Percentiles rank a stretch among this genome's conserved stretches.
These are phyloP conservation scores for Wickerhamiella occidentalis DNA, from an alignment of 805 yeast genomes.

Conservation along the genomic window DNA sequence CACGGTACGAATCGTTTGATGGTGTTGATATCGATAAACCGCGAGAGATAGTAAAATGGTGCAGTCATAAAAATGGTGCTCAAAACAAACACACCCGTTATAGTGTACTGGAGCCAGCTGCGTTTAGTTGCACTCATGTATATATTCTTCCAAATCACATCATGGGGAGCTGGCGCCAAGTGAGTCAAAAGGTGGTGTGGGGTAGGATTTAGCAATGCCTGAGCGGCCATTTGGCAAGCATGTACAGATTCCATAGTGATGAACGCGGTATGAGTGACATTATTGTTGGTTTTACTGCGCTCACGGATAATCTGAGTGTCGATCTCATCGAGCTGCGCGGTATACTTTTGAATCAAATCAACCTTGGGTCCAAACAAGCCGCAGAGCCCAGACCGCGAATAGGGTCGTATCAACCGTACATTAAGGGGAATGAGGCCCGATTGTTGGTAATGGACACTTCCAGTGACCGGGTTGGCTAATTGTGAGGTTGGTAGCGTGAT, in stretches of 20 bases:
- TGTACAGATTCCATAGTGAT: conserved; percentile 92
- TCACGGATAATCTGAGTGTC: conserved; percentile 61
- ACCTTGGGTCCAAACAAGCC: conserved; percentile 57
- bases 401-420: conserved; percentile 40
- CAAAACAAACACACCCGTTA: conserved; percentile 55
- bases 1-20: conserved; percentile 74
- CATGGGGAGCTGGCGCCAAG: conserved; percentile 93
- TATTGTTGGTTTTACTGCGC: conserved; percentile 47
- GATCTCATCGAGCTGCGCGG: conserved; percentile 51
- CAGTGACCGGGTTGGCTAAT: not conserved
- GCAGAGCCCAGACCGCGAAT: conserved; percentile 43
- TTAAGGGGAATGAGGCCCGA: not conserved
- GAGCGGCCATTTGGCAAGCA: conserved; percentile 93
- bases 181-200: conserved; percentile 70
- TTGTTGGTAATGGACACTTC: not conserved
- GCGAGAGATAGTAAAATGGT: conserved; percentile 78
- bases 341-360: conserved; percentile 71
- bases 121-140: conserved; percentile 70
- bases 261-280: conserved; percentile 84
- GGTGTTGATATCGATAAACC: conserved; percentile 65
- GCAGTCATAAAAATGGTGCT: conserved; percentile 61
- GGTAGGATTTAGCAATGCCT: conserved; percentile 83
- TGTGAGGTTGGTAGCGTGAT: conserved; percentile 2
- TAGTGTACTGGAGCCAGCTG: conserved; percentile 46
- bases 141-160: conserved; percentile 83